Evolutionary conservation across 768 basidiomycete genomes (phyloP).

Genomic region (Mycena vitilis): DNA sequence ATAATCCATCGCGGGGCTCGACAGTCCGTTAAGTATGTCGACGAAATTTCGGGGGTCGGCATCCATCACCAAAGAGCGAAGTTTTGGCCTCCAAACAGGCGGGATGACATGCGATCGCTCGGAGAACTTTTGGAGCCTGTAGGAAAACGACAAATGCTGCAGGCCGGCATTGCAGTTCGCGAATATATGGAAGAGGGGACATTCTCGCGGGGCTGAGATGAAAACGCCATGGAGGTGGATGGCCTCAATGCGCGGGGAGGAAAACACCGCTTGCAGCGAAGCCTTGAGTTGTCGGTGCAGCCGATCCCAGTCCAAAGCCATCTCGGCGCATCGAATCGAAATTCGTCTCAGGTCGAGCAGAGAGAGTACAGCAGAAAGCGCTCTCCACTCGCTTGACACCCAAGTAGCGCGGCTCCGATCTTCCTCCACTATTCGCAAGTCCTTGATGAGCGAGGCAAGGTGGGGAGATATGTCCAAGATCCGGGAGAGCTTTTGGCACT

Average conservation of each 20-base stretch:
- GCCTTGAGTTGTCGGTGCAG: neutral
- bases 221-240: neutral
- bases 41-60: neutral
- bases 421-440: constrained; percentile 1
- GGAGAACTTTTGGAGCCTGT: neutral
- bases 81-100: neutral
- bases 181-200: constrained; percentile 2
- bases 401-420: neutral
- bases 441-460: constrained; percentile 10
- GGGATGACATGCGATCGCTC: neutral
- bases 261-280: neutral
- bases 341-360: constrained; percentile 1
- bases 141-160: neutral
- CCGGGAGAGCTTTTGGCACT: constrained; percentile 3
- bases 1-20: constrained; percentile 1
- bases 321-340: neutral
- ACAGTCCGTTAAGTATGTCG: neutral
- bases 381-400: neutral
- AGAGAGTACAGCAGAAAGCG: neutral
- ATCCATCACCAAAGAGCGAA: neutral
- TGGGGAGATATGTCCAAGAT: neutral
- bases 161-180: neutral
- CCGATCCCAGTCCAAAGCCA: neutral
- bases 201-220: neutral
- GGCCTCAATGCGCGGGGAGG: neutral